phyloP scores from a whole-genome alignment of 2,329 filamentous ascomycete genomes.

The Fusarium keratoplasticum region DNA sequence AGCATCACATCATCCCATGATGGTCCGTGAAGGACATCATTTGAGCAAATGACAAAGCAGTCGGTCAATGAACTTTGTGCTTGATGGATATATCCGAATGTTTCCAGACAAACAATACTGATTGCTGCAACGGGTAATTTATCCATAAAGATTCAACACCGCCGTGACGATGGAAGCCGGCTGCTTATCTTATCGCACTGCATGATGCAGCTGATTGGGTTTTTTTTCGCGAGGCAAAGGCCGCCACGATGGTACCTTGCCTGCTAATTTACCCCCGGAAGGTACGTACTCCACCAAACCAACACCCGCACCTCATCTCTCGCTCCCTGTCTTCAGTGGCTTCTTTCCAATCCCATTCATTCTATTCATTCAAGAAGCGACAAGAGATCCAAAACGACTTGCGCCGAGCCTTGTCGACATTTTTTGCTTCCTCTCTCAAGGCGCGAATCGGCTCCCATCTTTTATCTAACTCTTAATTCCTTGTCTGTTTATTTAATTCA shows the following conservation, averaged over 20 bases:
- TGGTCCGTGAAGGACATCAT: not conserved
- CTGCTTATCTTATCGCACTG: constrained; percentile 38
- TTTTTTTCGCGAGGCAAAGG: constrained; percentile 16
- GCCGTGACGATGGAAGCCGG: not conserved
- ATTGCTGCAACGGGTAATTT: not conserved
- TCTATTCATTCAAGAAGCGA: constrained; percentile 2
- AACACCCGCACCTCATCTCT: constrained; percentile 30
- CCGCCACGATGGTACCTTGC: constrained; percentile 13
- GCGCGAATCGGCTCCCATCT: not conserved
- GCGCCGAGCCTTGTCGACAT: not conserved
- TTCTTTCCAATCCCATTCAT: constrained; percentile 26
- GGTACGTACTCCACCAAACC: constrained; percentile 22
- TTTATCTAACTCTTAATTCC: not conserved
- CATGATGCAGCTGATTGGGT: constrained; percentile 18
- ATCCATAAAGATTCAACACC: not conserved
- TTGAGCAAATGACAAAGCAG: not conserved
- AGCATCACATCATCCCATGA: not conserved
- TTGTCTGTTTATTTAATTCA: not conserved
- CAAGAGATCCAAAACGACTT: not conserved
- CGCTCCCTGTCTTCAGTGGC: constrained; percentile 27
- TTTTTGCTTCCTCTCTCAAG: not conserved
- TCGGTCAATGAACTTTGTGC: not conserved
- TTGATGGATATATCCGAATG: not conserved
- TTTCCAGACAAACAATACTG: not conserved
- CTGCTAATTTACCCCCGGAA: constrained; percentile 15